Evolutionary conservation across 208 protist species (phyloP).

Genomic region (Leishmania tarentolae): DNA sequence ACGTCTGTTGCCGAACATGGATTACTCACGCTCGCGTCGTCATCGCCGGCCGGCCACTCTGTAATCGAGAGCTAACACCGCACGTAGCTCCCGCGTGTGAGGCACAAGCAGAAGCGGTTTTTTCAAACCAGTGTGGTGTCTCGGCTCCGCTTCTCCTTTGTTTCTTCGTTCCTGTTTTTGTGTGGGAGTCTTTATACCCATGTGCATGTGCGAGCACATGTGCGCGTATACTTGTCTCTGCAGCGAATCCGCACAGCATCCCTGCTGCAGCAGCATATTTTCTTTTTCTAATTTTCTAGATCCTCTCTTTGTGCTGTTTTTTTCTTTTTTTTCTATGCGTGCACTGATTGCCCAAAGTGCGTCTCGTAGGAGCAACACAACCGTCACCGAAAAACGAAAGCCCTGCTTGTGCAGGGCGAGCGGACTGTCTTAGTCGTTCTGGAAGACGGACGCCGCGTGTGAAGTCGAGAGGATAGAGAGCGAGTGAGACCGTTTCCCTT

Average conservation of each 20-base stretch:
- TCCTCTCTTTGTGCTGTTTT: not conserved
- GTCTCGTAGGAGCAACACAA: not conserved
- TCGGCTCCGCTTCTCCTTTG: constrained; percentile 9
- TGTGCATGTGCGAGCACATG: not conserved
- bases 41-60: constrained; percentile 13
- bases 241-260: constrained; percentile 4
- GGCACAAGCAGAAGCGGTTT: not conserved
- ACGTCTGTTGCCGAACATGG: constrained; percentile 32
- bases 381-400: not conserved
- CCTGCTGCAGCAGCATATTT: not conserved
- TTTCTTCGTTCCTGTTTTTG: not conserved
- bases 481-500: not conserved
- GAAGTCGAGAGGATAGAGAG: not conserved
- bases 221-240: not conserved
- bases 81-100: not conserved
- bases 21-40: constrained; percentile 19
- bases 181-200: not conserved
- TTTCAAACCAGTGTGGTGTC: not conserved
- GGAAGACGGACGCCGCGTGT: not conserved
- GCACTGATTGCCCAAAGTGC: not conserved
- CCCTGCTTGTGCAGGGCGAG: not conserved
- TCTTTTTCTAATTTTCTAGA: constrained; percentile 23
- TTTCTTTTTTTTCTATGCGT: not conserved
- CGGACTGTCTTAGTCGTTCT: not conserved
- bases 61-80: not conserved